Conservation (phyloP, 1,139 yeast genomes). For the Nakaseomyces sp. region DNA sequence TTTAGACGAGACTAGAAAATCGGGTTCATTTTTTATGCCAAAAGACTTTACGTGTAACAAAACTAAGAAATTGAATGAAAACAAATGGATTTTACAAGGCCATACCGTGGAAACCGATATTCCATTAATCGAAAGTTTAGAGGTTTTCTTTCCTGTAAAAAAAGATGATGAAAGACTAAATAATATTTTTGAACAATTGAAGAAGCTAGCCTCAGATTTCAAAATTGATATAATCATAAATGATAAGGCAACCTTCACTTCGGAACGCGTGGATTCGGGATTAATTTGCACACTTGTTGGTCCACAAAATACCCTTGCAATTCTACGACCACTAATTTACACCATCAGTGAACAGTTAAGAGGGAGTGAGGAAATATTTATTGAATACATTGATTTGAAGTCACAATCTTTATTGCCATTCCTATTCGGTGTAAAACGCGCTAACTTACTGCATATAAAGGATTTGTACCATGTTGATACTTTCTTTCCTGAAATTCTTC, state of each 20-base stretch:
- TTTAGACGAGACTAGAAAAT: background rate
- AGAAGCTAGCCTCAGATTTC: background rate
- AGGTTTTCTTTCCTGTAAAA: background rate
- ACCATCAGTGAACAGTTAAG: background rate
- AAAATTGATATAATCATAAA: background rate
- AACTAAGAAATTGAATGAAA: background rate
- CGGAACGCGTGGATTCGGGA: background rate
- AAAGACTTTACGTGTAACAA: background rate
- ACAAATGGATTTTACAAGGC: background rate
- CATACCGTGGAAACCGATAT: background rate
- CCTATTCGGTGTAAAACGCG: slow-evolving; percentile 15
- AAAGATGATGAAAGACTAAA: background rate
- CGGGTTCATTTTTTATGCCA: background rate
- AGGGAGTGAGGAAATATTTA: background rate
- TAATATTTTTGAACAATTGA: background rate
- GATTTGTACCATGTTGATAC: slow-evolving; percentile 13
- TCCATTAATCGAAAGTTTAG: background rate
- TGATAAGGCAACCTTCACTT: background rate
- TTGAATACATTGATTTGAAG: slow-evolving; percentile 8
- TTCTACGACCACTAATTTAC: background rate
- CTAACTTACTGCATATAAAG: slow-evolving; percentile 12
- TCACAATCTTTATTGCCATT: slow-evolving; percentile 10
- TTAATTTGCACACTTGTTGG: background rate
- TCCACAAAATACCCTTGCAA: background rate
- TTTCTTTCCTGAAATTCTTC: slow-evolving; percentile 13